Evolutionary conservation across 495 filamentous ascomycete genomes (phyloP).

Genomic region (Daldinia caldariorum): DNA sequence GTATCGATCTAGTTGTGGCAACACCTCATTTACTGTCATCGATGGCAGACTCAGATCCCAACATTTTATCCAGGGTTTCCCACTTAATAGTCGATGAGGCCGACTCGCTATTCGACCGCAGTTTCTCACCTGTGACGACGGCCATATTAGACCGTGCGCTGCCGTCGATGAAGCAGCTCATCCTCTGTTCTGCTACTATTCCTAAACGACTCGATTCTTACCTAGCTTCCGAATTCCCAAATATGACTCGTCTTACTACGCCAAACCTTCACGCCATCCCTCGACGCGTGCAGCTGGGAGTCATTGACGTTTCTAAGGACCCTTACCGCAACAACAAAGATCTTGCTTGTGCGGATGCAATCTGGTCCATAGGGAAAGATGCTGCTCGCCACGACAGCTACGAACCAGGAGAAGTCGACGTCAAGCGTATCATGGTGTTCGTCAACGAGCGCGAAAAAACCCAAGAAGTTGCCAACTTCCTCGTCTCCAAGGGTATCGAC

Average conservation of each 20-base stretch:
- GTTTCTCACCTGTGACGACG: conserved; percentile 83
- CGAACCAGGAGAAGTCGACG: conserved; percentile 58
- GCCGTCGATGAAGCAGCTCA: conserved; percentile 84
- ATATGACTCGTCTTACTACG: conserved; percentile 84
- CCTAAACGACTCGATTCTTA: conserved; percentile 85
- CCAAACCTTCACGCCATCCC: conserved; percentile 96
- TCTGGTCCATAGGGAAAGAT: conserved; percentile 91
- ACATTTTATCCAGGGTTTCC: conserved; percentile 84
- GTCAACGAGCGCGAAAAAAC: conserved; percentile 97
- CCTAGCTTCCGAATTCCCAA: conserved; percentile 81
- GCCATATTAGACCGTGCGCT: conserved; percentile 79
- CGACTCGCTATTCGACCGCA: conserved; percentile 92
- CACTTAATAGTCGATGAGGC: conserved; percentile 94
- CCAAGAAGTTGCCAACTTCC: conserved; percentile 79
- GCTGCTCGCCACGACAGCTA: conserved; percentile 64
- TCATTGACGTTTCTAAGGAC: conserved; percentile 87
- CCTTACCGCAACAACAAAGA: conserved; percentile 91
- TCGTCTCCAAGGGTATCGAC: conserved; percentile 85
- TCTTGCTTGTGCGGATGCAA: conserved; percentile 91
- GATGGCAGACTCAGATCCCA: conserved; percentile 85
- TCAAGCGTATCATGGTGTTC: conserved; percentile 92
- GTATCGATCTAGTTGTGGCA: conserved; percentile 85
- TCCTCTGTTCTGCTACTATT: conserved; percentile 97
- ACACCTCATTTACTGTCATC: conserved; percentile 89
- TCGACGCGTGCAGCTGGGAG: conserved; percentile 90